Percentiles rank a stretch among this genome's conserved stretches.
These are phyloP conservation scores for Candida neerlandica DNA, from an alignment of 1,139 yeast genomes.

Conservation along the genomic window DNA sequence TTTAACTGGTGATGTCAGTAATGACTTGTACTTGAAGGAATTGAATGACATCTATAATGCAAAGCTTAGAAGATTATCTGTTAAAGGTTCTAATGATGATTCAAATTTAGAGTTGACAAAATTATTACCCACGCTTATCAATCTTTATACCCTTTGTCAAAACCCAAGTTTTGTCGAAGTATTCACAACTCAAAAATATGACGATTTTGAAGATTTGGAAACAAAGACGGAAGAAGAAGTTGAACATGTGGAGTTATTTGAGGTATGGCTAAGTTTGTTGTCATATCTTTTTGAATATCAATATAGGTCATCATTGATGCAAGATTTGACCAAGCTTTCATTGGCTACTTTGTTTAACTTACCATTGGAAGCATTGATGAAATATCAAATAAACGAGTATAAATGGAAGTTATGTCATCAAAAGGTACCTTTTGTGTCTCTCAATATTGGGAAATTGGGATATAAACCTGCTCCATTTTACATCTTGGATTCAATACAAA, in stretches of 20 bases:
- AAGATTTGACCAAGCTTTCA: slow-evolving; percentile 26
- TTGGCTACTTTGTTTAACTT: slow-evolving; percentile 27
- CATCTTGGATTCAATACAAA: slow-evolving; percentile 39
- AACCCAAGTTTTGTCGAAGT: slow-evolving; percentile 25
- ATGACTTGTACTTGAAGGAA: slow-evolving; percentile 25
- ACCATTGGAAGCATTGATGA: slow-evolving; percentile 19
- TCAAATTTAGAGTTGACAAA: slow-evolving; percentile 22
- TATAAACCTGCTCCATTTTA: slow-evolving; percentile 37
- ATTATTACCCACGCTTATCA: slow-evolving; percentile 22
- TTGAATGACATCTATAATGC: slow-evolving; percentile 21
- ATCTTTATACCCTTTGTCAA: slow-evolving; percentile 12
- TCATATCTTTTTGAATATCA: slow-evolving; percentile 44
- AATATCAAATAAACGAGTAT: slow-evolving; percentile 36
- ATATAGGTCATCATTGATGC: slow-evolving; percentile 27
- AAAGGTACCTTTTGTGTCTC: slow-evolving; percentile 36
- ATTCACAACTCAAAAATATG: slow-evolving; percentile 22
- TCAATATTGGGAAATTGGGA: slow-evolving; percentile 25
- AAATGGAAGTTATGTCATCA: slow-evolving; percentile 49
- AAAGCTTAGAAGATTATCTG: slow-evolving; percentile 14
- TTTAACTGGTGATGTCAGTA: slow-evolving; percentile 2
- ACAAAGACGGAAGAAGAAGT: slow-evolving; percentile 20
- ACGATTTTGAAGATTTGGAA: slow-evolving; percentile 18
- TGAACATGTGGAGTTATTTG: slow-evolving; percentile 26
- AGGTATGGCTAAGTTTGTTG: slow-evolving; percentile 39
- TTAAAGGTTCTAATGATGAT: slow-evolving; percentile 12